Conservation (phyloP, 1,284 basidiomycete genomes). For the Ceratobasidium sp. region DNA sequence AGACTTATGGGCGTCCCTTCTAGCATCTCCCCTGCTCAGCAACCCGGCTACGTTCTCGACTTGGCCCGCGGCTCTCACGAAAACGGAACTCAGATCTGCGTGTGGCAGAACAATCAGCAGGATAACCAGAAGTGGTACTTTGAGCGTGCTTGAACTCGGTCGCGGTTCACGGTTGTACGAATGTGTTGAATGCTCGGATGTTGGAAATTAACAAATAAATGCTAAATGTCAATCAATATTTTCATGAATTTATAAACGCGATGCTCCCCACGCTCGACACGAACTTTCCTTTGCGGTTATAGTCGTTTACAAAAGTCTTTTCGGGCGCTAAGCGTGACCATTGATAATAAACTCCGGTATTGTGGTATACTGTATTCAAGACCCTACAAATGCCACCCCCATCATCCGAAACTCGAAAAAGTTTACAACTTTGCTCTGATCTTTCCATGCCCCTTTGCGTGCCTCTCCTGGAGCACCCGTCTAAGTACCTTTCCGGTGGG, state of each 20-base stretch:
- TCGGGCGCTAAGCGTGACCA: too few relatives aligned
- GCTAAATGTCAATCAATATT: background rate
- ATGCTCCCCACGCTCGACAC: too few relatives aligned
- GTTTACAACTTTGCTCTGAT: slow-evolving; percentile 55
- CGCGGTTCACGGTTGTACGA: background rate
- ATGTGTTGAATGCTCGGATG: slow-evolving; percentile 2
- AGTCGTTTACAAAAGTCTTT: too few relatives aligned
- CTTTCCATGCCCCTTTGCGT: slow-evolving; percentile 58
- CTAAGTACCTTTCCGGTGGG: slow-evolving; percentile 75
- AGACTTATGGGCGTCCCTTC: background rate
- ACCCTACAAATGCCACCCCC: background rate
- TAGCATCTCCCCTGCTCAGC: slow-evolving; percentile 23
- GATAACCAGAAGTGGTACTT: slow-evolving; percentile 46
- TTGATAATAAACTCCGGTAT: background rate
- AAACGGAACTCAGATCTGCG: slow-evolving; percentile 36
- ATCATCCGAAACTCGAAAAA: background rate
- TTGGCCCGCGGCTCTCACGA: slow-evolving; percentile 24
- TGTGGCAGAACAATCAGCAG: slow-evolving; percentile 45
- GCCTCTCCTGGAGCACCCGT: slow-evolving; percentile 66
- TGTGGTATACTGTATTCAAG: background rate
- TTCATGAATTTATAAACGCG: too few relatives aligned
- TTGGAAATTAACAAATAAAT: slow-evolving; percentile 16
- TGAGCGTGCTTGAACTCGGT: slow-evolving; percentile 36
- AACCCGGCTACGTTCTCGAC: slow-evolving; percentile 36
- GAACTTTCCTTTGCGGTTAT: too few relatives aligned